Base-by-base conservation (phyloP, 495 filamentous ascomycete species). In the Hypoxylon intermedium region DNA sequence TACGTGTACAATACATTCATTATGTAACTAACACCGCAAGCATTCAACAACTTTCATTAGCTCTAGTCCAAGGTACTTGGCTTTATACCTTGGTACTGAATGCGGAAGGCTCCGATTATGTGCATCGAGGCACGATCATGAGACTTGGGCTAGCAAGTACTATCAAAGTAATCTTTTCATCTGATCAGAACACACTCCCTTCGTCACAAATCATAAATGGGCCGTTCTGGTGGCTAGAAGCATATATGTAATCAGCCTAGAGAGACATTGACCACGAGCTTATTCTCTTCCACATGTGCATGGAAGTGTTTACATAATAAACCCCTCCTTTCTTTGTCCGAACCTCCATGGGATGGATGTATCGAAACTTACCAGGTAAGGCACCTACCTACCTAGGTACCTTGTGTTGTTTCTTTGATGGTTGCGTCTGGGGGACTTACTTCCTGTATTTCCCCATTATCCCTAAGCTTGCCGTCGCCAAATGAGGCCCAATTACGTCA, bases 121-220 rank as follows among this genome's bases (percentile, higher is more conserved):
- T 64, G 60, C 58, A 67, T 65, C 50, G 54, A 65, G 31, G 53
- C 43, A 65, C 48, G 53, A 60, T 59, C 52, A 67, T 59, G 56
- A 67, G 60, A 67, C 63, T 58, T 63, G 43, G 26, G 3, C 18
- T 42, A 36, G 41, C 7, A 41, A 40, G 41, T 62, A 40, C 41
- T 26, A 44, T 28, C 24, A 26, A 31, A 18, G 31, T 33, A 38
- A 18, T 26, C 38, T 48, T 41, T 48, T 36, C 34, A 30, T 41
- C 19, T 42, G n/a, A n/a, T n/a, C 9, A 23, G 49, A 21, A 20
- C n/a, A 23, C 19, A 46, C 11, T 36, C 16, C 9, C 20, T 19
- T 28, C 9, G 28, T 54, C 41, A 40, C 21, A 51, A 54, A 60
- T 33, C 50, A 54, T 46, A 42, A 50, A 7, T 26, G 24, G 16